A percentile compares a stretch with the other conserved stretches of the same genome.
These are phyloP conservation scores for Scopulariopsis brevicaulis DNA, from an alignment of 2,329 filamentous ascomycete species.

Conservation along the genomic window DNA sequence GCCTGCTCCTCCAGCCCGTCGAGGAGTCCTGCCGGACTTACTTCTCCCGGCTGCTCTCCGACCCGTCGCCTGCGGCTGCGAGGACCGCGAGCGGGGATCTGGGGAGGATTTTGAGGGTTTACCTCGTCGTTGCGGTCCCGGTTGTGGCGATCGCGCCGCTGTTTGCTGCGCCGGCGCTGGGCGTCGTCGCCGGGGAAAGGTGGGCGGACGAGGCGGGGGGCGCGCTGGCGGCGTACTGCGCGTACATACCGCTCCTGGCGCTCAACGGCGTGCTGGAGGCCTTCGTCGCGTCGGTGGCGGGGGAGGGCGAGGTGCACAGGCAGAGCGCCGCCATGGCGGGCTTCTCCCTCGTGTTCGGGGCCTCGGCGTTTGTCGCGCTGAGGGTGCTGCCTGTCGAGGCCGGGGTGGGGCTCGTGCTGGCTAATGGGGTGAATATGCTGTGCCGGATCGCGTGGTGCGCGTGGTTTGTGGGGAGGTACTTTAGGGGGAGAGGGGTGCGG, in stretches of 20 bases:
- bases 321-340: slow-evolving; percentile 78
- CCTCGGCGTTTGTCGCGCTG: slow-evolving; percentile 65
- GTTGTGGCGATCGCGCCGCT: slow-evolving; percentile 62
- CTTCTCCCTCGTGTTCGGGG: slow-evolving; percentile 69
- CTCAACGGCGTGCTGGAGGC: slow-evolving; percentile 87
- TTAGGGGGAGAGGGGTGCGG: slow-evolving; percentile 30
- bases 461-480: slow-evolving; percentile 58
- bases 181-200: slow-evolving; percentile 61
- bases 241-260: slow-evolving; percentile 86
- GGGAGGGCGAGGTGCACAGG: slow-evolving; percentile 57
- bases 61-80: slow-evolving; percentile 7
- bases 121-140: slow-evolving; percentile 60
- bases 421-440: slow-evolving; percentile 84
- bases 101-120: slow-evolving; percentile 55
- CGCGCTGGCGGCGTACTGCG: slow-evolving; percentile 73
- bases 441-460: slow-evolving; percentile 75
- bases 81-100: slow-evolving; percentile 40
- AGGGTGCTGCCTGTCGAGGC: slow-evolving; percentile 52
- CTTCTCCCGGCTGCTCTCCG: slow-evolving; percentile 64
- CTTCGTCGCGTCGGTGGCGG: slow-evolving; percentile 82
- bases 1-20: slow-evolving; percentile 86
- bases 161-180: slow-evolving; percentile 61
- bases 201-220: slow-evolving; percentile 67
- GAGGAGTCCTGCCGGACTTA: slow-evolving; percentile 88
- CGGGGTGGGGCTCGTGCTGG: slow-evolving; percentile 69